phyloP scores from a whole-genome alignment of 305 asterid species.

The Fraxinus angustifolia region DNA sequence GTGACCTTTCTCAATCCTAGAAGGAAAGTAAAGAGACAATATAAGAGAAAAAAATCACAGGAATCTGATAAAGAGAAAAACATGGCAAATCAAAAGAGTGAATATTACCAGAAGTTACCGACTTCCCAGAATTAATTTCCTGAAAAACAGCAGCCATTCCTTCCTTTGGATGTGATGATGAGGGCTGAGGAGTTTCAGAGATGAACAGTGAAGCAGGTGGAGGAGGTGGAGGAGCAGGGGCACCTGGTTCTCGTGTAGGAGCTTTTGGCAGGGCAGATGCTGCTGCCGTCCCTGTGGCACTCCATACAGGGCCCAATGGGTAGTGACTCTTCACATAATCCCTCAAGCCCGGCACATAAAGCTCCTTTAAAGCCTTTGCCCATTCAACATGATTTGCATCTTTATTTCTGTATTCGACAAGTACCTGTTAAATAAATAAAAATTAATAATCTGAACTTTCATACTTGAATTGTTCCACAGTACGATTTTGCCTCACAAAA shows the following conservation, averaged over 20 bases:
- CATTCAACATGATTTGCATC: conserved; percentile 91
- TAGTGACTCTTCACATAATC: conserved; percentile 84
- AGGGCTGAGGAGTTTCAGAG: conserved; percentile 61
- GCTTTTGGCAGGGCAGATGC: conserved; percentile 58
- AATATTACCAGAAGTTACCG: conserved; percentile 68
- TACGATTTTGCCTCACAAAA: not conserved
- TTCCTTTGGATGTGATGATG: conserved; percentile 71
- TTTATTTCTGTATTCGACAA: conserved; percentile 87
- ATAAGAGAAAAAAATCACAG: not conserved
- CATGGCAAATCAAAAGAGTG: not conserved
- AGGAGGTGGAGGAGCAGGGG: conserved; percentile 85
- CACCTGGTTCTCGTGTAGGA: conserved; percentile 36
- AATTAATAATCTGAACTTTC: conserved; percentile 6
- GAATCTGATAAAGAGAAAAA: not conserved
- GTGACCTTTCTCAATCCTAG: conserved; percentile 93
- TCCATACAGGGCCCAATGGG: conserved; percentile 98
- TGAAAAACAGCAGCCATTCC: conserved; percentile 97
- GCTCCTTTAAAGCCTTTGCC: conserved; percentile 95
- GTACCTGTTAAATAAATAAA: conserved; percentile 47
- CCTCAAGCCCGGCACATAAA: conserved; percentile 92
- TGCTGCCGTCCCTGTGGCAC: conserved; percentile 59
- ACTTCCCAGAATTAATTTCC: conserved; percentile 79
- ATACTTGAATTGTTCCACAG: not conserved
- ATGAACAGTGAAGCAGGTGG: conserved; percentile 84
- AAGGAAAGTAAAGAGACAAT: conserved; percentile 3